phyloP scores from a whole-genome alignment of 83 land plant species.

The Diphasiastrum complanatum region DNA sequence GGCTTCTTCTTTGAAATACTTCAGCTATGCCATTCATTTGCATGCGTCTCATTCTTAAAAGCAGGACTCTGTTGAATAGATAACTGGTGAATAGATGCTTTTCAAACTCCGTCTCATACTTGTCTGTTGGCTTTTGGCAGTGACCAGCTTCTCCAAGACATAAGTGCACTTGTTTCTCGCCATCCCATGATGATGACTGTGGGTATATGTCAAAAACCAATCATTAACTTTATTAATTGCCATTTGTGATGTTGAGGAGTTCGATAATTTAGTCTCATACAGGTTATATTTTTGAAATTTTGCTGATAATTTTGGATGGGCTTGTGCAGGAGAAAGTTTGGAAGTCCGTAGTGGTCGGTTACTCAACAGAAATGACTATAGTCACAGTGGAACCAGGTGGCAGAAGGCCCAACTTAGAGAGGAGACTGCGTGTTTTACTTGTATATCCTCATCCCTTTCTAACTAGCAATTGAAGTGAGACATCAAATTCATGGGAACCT shows the following conservation, averaged over 20 bases:
- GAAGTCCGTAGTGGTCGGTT: constrained; percentile 45
- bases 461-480: background rate
- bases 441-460: constrained; percentile 32
- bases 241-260: background rate
- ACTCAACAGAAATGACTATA: constrained; percentile 52
- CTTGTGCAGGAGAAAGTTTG: constrained; percentile 44
- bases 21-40: too few species aligned
- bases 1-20: too few species aligned
- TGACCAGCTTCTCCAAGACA: constrained; percentile 48
- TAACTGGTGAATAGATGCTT: too few species aligned
- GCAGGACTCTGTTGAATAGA: too few species aligned
- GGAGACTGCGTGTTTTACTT: constrained; percentile 63
- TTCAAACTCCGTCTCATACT: background rate
- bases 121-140: constrained; percentile 31
- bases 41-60: too few species aligned
- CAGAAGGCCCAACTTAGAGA: constrained; percentile 20
- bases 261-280: background rate
- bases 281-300: background rate
- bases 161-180: constrained; percentile 53
- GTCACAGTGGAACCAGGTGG: constrained; percentile 46
- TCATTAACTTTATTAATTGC: background rate
- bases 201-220: constrained; percentile 13
- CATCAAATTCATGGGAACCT: background rate
- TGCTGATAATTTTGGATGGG: background rate
- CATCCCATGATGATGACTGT: constrained; percentile 63